Conservation (phyloP, 306 rosid species). For the Trichosanthes truncata region DNA sequence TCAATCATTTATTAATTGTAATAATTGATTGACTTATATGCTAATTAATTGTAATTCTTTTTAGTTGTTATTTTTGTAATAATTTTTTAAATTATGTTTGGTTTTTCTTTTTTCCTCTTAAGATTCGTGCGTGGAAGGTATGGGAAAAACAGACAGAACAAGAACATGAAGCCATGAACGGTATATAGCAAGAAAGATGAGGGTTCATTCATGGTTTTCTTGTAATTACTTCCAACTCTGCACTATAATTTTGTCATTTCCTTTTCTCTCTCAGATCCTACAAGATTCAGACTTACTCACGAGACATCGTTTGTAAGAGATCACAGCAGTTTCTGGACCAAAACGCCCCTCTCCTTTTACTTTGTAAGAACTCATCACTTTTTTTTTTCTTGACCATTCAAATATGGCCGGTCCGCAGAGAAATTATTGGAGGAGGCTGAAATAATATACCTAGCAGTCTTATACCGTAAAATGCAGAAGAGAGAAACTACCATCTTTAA, state of each 20-base stretch:
- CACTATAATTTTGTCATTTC: background rate
- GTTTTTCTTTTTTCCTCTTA: background rate
- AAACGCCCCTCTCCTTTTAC: slow-evolving; percentile 61
- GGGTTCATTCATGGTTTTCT: background rate
- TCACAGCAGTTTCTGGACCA: slow-evolving; percentile 65
- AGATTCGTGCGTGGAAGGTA: slow-evolving; percentile 78
- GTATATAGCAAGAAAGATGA: background rate
- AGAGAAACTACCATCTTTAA: too few species aligned
- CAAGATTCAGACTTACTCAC: slow-evolving; percentile 85
- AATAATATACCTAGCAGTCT: background rate
- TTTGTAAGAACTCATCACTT: slow-evolving; percentile 40
- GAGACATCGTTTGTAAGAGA: slow-evolving; percentile 84
- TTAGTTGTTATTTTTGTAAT: background rate
- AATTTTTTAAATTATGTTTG: background rate
- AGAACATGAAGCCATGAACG: slow-evolving; percentile 59
- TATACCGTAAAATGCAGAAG: too few species aligned
- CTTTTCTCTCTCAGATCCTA: slow-evolving; percentile 44
- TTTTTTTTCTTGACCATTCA: background rate
- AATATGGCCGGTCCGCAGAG: too few species aligned
- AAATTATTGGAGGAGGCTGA: background rate
- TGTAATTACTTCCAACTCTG: background rate
- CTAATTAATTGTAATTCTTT: background rate
- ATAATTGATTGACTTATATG: too few species aligned
- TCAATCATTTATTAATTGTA: too few species aligned
- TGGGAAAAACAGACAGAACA: slow-evolving; percentile 48